Conservation (phyloP, 1,284 basidiomycete species). For the Veloporphyrellus conicus region DNA sequence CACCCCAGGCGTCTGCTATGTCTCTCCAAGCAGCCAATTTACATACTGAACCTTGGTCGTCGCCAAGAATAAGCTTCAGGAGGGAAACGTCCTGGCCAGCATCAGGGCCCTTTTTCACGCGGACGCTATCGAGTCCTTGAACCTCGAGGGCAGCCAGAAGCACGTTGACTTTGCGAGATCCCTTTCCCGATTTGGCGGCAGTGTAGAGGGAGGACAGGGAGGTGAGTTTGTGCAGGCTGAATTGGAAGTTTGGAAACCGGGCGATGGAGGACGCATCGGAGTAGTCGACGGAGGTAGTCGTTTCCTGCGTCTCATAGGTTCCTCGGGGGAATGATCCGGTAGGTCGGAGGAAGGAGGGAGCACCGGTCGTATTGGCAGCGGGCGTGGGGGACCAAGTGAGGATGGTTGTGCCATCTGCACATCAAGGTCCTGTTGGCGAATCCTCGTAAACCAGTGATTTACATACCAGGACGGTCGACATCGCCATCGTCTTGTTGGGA, state of each 20-base stretch:
- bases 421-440: constrained; percentile 6
- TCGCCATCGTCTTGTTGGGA: constrained; percentile 6
- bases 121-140: constrained; percentile 65
- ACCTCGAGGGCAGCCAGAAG: constrained; percentile 66
- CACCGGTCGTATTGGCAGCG: constrained; percentile 20
- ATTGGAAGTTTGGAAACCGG: constrained; percentile 63
- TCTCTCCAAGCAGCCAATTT: constrained; percentile 75
- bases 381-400: constrained; percentile 56
- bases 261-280: constrained; percentile 64
- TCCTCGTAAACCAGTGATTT: constrained; percentile 11
- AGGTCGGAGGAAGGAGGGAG: constrained; percentile 31
- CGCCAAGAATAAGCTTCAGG: constrained; percentile 63
- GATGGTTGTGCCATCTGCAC: constrained; percentile 42
- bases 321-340: constrained; percentile 31
- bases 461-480: constrained; percentile 12
- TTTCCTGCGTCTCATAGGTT: constrained; percentile 47
- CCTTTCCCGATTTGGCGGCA: constrained; percentile 23
- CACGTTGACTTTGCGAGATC: constrained; percentile 46
- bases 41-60: constrained; percentile 60
- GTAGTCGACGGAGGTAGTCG: constrained; percentile 42
- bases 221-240: constrained; percentile 54
- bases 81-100: constrained; percentile 63
- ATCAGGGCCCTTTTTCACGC: constrained; percentile 59
- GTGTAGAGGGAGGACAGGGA: constrained; percentile 41
- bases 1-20: constrained; percentile 66